Percentiles rank a stretch among this genome's conserved stretches.
phyloP scores from a whole-genome alignment of 2,329 filamentous ascomycete species.

The Cladosporium sp. region DNA sequence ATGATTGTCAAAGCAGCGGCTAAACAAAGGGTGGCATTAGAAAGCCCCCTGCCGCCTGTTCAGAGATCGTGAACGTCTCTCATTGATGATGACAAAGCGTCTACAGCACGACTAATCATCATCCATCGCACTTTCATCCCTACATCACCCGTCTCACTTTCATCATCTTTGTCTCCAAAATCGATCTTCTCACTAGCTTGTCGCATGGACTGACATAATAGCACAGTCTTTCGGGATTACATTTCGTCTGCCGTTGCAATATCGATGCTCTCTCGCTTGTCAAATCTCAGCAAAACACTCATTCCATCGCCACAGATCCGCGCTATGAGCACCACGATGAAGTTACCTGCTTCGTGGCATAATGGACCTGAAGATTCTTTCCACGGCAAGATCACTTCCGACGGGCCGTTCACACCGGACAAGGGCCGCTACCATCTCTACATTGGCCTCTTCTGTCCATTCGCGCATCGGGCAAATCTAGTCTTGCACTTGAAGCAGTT shows the following conservation, averaged over 20 bases:
- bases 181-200: too few relatives aligned
- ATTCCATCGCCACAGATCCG: not conserved
- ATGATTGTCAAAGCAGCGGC: too few relatives aligned
- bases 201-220: not conserved
- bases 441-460: constrained; percentile 61
- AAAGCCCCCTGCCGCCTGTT: too few relatives aligned
- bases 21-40: too few relatives aligned
- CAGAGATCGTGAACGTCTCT: too few relatives aligned
- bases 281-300: not conserved
- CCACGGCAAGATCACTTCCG: constrained; percentile 48
- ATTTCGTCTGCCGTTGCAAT: not conserved
- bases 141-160: not conserved
- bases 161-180: not conserved
- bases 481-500: constrained; percentile 57
- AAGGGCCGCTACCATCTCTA: constrained; percentile 53
- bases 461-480: constrained; percentile 58
- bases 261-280: constrained; percentile 3
- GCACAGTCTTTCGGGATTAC: not conserved
- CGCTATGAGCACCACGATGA: constrained; percentile 6
- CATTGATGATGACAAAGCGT: not conserved
- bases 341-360: constrained; percentile 27
- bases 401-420: constrained; percentile 48
- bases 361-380: constrained; percentile 41
- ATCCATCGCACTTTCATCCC: not conserved
- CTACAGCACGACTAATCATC: not conserved